These are phyloP conservation scores for Phylloporus sp. DNA, from an alignment of 768 basidiomycete genomes.

Conservation along the genomic window DNA sequence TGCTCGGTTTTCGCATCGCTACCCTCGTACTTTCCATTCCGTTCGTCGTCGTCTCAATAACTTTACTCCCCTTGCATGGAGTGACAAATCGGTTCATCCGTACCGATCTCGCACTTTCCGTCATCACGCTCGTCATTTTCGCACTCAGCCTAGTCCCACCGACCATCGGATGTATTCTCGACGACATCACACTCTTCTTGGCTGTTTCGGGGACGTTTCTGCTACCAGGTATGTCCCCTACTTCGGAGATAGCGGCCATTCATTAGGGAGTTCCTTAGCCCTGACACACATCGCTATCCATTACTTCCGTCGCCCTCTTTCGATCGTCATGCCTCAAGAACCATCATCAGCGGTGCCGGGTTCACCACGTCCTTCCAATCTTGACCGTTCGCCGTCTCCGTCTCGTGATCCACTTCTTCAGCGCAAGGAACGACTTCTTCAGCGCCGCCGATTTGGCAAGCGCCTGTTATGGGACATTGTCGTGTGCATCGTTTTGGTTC, in stretches of 20 bases:
- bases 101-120: conserved; percentile 43
- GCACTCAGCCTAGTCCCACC: conserved; percentile 44
- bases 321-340: conserved; percentile 70
- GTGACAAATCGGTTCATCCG: conserved; percentile 34
- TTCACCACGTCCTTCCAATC: conserved; percentile 18
- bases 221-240: conserved; percentile 45
- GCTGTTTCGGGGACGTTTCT: conserved; percentile 56
- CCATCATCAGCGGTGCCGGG: conserved; percentile 22
- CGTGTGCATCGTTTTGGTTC: conserved; percentile 68
- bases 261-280: too few species aligned
- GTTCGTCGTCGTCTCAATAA: conserved; percentile 51
- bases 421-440: conserved; percentile 81
- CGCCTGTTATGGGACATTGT: conserved; percentile 82
- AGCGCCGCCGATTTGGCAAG: conserved; percentile 63
- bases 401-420: conserved; percentile 68
- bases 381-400: conserved; percentile 23
- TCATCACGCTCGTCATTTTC: conserved; percentile 40
- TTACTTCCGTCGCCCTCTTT: conserved; percentile 76
- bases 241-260: not conserved
- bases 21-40: conserved; percentile 59
- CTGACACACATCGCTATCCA: conserved; percentile 77
- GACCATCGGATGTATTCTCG: conserved; percentile 35
- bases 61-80: conserved; percentile 46
- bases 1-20: conserved; percentile 39
- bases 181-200: conserved; percentile 45